These are phyloP conservation scores for Scutellaria baicalensis DNA, from an alignment of 257 asterid genomes.

Conservation along the genomic window DNA sequence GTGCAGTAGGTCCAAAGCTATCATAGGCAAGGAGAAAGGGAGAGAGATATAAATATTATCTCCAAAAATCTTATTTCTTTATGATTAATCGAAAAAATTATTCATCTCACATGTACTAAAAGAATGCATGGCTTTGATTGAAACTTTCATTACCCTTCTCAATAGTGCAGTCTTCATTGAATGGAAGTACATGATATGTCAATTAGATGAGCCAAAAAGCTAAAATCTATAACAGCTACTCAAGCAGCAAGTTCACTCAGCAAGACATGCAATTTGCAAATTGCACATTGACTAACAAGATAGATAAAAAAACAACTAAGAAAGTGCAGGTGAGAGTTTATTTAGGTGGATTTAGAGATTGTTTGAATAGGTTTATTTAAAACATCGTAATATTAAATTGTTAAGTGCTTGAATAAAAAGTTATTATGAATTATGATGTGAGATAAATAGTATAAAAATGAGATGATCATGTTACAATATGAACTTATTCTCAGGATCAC, in stretches of 20 bases:
- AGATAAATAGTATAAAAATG: not conserved
- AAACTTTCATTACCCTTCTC: not conserved
- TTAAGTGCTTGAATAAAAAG: not conserved
- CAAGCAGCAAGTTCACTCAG: not conserved
- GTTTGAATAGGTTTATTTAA: not conserved
- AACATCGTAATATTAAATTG: not conserved
- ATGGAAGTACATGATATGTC: not conserved
- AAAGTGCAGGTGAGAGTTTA: not conserved
- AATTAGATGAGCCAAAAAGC: not conserved
- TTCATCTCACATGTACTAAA: not conserved
- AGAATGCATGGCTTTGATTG: not conserved
- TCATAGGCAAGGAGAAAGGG: not conserved
- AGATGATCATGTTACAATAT: not conserved
- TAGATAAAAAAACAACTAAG: not conserved
- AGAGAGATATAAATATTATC: not conserved
- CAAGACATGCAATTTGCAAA: conserved; percentile 9
- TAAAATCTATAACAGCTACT: not conserved
- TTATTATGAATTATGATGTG: not conserved
- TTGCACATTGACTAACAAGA: not conserved
- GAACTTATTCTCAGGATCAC: not conserved
- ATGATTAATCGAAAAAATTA: not conserved
- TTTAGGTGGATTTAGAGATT: not conserved
- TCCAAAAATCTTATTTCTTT: not conserved
- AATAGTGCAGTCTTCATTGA: not conserved
- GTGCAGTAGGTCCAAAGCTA: not conserved